Percentiles rank a stretch among this genome's conserved stretches.
phyloP scores from a whole-genome alignment of 73 alveolate species.

The Tetrahymena malaccensis region DNA sequence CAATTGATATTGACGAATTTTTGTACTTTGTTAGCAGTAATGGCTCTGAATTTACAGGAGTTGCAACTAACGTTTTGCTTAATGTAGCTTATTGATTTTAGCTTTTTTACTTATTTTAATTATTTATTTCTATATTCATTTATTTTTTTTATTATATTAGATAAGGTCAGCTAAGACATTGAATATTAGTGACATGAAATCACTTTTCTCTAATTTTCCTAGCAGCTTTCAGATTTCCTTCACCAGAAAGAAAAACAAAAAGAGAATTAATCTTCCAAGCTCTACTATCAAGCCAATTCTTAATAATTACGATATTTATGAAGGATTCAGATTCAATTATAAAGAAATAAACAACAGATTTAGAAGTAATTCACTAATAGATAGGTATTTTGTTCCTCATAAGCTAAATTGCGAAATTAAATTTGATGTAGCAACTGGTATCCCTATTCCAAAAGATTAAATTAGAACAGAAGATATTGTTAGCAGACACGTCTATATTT shows the following conservation, averaged over 20 bases:
- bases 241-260: slow-evolving; percentile 17
- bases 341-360: background rate
- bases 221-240: slow-evolving; percentile 15
- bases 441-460: slow-evolving; percentile 38
- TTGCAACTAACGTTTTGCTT: slow-evolving; percentile 17
- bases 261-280: slow-evolving; percentile 17
- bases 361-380: background rate
- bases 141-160: background rate
- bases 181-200: slow-evolving; percentile 18
- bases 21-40: slow-evolving; percentile 7
- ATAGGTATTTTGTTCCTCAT: slow-evolving; percentile 7
- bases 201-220: slow-evolving; percentile 14
- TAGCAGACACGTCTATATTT: slow-evolving; percentile 23
- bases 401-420: background rate
- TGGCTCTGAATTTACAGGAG: slow-evolving; percentile 19
- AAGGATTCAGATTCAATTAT: background rate
- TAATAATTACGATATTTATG: slow-evolving; percentile 12
- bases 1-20: slow-evolving; percentile 40
- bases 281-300: background rate
- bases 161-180: slow-evolving; percentile 5
- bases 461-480: background rate
- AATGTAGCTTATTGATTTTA: background rate
- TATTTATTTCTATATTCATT: too few species aligned
- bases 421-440: slow-evolving; percentile 26
- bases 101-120: background rate